Base-by-base conservation (phyloP, 116 monocot species). In the Thalassia testudinum region DNA sequence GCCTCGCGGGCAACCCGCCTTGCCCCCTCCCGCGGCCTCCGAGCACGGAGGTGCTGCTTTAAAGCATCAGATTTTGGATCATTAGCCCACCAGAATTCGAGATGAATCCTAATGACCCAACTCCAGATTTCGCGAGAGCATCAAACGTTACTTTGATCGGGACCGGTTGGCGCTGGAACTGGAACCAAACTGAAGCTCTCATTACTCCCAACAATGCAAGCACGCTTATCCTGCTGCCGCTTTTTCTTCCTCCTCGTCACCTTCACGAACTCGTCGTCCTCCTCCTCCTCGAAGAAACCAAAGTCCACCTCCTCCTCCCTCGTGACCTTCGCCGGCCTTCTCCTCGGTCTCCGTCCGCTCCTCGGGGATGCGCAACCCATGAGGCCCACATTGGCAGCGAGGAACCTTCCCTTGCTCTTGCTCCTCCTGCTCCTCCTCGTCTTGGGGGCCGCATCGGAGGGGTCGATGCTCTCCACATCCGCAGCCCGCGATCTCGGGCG, bases 351-450 rank as follows among this genome's bases (percentile, higher is more conserved):
- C 21, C 91, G 38, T 8, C 42, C 40, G 42, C 71, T 72, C 64
- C 77, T 64, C 4, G 91, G 85, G 21, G 80, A 75, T 23, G 68
- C 71, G 26, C 69, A 75, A n/a, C 53, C 57, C 26, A 21, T 26
- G 21, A 54, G 27, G 1, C 26, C 70, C 1, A 53, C 55, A n/a
- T n/a, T n/a, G 26, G 24, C 8, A 18, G 47, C 23, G 2, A n/a
- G 22, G 25, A 10, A 15, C 12, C 43, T 37, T 20, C 21, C 45
- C 58, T 59, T 58, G 61, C 52, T 59, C 58, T 65, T 66, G 47
- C 58, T 58, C 44, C 65, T 50, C n/a, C n/a, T n/a, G n/a, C n/a
- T n/a, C n/a, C n/a, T n/a, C n/a, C n/a, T n/a, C n/a, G n/a, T n/a
- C n/a, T n/a, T n/a, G 18, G 62, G 61, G 21, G 66, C 58, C 37